Percentiles rank a stretch among this genome's conserved stretches.
phyloP scores from a whole-genome alignment of 2,329 filamentous ascomycete genomes.

The Ophiostoma ulmi region DNA sequence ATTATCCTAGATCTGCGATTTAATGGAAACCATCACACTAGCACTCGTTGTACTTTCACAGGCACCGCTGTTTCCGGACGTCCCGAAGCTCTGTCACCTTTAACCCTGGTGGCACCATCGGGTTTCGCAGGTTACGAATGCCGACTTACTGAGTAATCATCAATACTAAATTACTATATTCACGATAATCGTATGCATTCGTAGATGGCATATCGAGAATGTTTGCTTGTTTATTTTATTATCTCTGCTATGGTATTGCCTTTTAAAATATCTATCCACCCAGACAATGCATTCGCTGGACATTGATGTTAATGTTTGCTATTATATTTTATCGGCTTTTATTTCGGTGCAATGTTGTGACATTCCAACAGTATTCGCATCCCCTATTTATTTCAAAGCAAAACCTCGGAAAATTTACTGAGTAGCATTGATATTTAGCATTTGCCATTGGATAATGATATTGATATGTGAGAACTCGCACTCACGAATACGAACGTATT shows the following conservation, averaged over 20 bases:
- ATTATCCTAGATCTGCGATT: neutral
- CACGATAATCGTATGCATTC: neutral
- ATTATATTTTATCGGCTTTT: neutral
- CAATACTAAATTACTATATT: neutral
- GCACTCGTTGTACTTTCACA: neutral
- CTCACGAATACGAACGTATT: constrained; percentile 4
- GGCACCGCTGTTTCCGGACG: neutral
- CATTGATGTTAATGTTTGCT: neutral
- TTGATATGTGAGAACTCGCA: neutral
- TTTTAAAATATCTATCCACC: neutral
- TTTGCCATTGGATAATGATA: neutral
- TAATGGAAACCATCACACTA: neutral
- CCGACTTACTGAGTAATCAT: neutral
- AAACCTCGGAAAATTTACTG: too few relatives aligned
- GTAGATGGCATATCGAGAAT: neutral
- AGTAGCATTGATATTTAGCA: too few relatives aligned
- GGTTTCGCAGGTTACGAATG: neutral
- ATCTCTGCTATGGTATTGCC: neutral
- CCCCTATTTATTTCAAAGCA: neutral
- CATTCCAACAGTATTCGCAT: constrained; percentile 10
- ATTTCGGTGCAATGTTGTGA: neutral
- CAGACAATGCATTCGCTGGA: neutral
- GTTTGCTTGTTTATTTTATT: neutral
- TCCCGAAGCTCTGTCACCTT: neutral
- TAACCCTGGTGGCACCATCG: neutral